Conservation (phyloP, 2,329 filamentous ascomycete species). For the Sclerotinia spermophila region DNA sequence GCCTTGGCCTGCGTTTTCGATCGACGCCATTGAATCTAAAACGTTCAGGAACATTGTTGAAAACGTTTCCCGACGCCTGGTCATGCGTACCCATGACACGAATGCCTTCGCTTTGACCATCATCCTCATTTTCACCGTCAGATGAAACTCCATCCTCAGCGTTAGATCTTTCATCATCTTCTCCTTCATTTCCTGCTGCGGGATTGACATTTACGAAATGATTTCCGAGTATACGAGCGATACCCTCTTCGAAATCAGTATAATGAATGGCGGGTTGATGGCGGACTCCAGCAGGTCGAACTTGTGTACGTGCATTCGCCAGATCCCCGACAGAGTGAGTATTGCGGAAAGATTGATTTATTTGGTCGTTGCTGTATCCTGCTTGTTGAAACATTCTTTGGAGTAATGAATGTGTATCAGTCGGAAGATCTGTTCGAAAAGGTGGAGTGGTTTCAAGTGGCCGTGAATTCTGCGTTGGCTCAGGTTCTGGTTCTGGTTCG, state of each 20-base stretch:
- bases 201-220: background rate
- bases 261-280: background rate
- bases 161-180: background rate
- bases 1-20: slow-evolving; percentile 17
- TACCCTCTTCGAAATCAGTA: background rate
- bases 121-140: background rate
- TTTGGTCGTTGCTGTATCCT: slow-evolving; percentile 28
- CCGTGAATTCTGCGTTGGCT: background rate
- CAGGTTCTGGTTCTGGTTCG: slow-evolving; percentile 38
- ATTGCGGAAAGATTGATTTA: slow-evolving; percentile 12
- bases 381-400: slow-evolving; percentile 31
- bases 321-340: slow-evolving; percentile 4
- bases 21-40: background rate
- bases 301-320: slow-evolving; percentile 21
- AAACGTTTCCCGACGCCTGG: background rate
- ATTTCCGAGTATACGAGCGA: background rate
- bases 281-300: background rate
- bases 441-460: background rate
- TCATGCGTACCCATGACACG: background rate
- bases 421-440: background rate
- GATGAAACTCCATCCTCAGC: background rate
- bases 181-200: background rate
- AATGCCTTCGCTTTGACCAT: background rate
- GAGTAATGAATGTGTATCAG: background rate
- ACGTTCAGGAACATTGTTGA: background rate